These are phyloP conservation scores for Blumeriella jaapii DNA, from an alignment of 2,329 filamentous ascomycete genomes.

Conservation along the genomic window DNA sequence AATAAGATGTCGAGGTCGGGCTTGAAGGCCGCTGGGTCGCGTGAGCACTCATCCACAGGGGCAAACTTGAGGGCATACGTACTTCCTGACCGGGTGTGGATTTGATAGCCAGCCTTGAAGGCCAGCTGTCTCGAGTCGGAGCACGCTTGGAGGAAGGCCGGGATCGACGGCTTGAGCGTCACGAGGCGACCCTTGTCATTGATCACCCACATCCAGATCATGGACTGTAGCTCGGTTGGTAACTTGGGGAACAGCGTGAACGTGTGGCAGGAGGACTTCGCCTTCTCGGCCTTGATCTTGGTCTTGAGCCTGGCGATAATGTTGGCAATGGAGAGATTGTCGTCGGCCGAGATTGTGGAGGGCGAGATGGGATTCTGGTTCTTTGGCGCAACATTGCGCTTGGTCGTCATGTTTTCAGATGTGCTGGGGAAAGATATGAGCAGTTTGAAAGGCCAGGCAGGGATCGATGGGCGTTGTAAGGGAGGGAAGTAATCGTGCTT, in stretches of 20 bases:
- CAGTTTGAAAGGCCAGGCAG: no score
- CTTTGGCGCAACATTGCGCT: no score
- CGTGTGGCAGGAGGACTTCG: not conserved
- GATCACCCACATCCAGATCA: not conserved
- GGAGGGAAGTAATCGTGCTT: no score
- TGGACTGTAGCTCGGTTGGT: constrained; percentile 1
- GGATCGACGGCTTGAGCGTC: constrained; percentile 2
- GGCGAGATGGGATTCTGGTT: no score
- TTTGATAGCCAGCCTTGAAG: not conserved
- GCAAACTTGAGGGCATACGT: not conserved
- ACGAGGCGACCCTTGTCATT: not conserved
- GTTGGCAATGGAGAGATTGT: no score
- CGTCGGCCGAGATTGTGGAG: no score
- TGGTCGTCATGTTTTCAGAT: no score
- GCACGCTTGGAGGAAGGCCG: constrained; percentile 2
- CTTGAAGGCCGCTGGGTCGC: constrained; percentile 1
- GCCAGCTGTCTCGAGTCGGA: constrained; percentile 1
- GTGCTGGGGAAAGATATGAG: no score
- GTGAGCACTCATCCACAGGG: not conserved
- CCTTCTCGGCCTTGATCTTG: no score
- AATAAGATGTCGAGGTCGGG: constrained; percentile 3
- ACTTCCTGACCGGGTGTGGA: not conserved
- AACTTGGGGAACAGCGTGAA: constrained; percentile 5
- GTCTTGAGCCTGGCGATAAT: not conserved
- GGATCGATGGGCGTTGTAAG: no score